Percentiles rank a stretch among this genome's conserved stretches.
phyloP scores from a whole-genome alignment of 495 filamentous ascomycete genomes.

The Aspergillus avenaceus region DNA sequence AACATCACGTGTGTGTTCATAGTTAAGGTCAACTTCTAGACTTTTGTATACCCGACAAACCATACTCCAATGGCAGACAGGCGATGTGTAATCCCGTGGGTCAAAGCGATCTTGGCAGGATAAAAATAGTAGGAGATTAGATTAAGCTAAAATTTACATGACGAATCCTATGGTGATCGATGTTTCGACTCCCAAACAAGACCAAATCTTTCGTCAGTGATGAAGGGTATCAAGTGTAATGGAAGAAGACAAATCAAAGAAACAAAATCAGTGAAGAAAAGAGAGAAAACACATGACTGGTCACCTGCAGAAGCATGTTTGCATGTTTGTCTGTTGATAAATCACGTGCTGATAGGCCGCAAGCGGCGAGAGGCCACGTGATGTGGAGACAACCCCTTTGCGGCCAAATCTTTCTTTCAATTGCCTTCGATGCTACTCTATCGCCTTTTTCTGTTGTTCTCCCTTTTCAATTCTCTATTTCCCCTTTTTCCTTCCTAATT shows the following conservation, averaged over 20 bases:
- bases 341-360: neutral
- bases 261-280: neutral
- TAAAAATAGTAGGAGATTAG: neutral
- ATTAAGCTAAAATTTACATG: neutral
- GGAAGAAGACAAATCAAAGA: neutral
- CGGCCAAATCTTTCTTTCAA: neutral
- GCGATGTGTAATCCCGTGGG: neutral
- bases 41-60: no score
- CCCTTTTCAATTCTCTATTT: neutral
- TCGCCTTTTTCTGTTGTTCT: neutral
- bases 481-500: neutral
- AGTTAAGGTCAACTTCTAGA: no score
- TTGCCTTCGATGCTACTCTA: neutral
- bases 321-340: neutral
- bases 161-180: neutral
- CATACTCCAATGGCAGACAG: neutral
- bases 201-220: no score
- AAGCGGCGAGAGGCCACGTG: conserved; percentile 10
- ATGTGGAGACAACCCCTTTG: conserved; percentile 13
- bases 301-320: neutral
- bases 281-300: neutral
- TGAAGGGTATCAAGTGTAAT: neutral
- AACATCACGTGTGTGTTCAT: no score
- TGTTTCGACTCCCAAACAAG: no score
- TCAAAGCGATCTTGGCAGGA: neutral